Evolutionary conservation across 441 rosid species (phyloP).

Genomic region (Aleurites moluccanus): DNA sequence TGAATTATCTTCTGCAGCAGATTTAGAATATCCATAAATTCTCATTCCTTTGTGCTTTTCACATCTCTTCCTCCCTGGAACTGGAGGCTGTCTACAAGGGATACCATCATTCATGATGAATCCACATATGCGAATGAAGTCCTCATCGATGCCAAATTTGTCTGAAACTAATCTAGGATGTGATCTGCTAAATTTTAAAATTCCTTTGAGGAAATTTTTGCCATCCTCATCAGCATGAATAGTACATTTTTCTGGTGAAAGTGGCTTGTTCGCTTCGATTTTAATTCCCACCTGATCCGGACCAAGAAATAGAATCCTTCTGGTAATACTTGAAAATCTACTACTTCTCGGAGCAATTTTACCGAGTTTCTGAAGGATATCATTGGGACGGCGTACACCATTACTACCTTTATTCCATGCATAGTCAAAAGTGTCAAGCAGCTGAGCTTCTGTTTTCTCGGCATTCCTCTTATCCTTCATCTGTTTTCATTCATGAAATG

Average conservation of each 20-base stretch:
- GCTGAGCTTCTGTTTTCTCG: constrained; percentile 50
- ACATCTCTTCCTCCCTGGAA: constrained; percentile 63
- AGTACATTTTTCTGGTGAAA: constrained; percentile 20
- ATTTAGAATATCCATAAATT: constrained; percentile 24
- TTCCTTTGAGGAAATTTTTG: constrained; percentile 28
- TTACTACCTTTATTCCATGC: constrained; percentile 92
- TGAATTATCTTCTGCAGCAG: constrained; percentile 18
- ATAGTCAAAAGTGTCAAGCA: constrained; percentile 68
- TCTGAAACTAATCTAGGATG: constrained; percentile 53
- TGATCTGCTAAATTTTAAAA: constrained; percentile 50
- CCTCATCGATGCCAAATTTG: constrained; percentile 25
- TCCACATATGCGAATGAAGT: constrained; percentile 44
- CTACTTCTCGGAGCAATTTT: constrained; percentile 29
- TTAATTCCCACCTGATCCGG: constrained; percentile 44
- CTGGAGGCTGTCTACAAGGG: constrained; percentile 45
- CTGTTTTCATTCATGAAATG: constrained; percentile 34
- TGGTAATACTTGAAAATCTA: constrained; percentile 35
- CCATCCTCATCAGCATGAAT: constrained; percentile 33
- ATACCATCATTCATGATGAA: constrained; percentile 48
- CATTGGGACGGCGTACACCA: constrained; percentile 57
- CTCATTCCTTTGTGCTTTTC: constrained; percentile 62
- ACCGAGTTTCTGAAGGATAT: constrained; percentile 46
- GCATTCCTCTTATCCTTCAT: constrained; percentile 65
- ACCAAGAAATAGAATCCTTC: constrained; percentile 37
- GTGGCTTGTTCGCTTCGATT: constrained; percentile 38